Evolutionary conservation across 257 asterid species (phyloP).

Genomic region (Penstemon eatonii): DNA sequence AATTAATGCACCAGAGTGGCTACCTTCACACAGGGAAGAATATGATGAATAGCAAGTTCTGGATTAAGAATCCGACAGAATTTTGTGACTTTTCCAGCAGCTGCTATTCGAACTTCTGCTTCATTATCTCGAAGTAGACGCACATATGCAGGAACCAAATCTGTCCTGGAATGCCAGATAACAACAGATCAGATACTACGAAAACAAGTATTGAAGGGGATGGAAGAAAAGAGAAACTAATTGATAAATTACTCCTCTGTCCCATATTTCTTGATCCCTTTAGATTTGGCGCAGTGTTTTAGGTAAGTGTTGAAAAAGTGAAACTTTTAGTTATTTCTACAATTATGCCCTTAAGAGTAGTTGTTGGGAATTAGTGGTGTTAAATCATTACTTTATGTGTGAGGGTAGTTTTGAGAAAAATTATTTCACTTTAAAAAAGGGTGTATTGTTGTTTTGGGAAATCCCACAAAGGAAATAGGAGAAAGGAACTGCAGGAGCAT

Average conservation of each 20-base stretch:
- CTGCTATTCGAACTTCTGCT: conserved; percentile 91
- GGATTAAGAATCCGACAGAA: conserved; percentile 80
- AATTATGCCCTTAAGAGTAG: too few species aligned
- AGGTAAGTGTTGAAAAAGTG: too few species aligned
- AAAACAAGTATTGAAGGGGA: conserved; percentile 11
- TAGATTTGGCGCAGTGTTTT: too few species aligned
- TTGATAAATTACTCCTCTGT: not conserved
- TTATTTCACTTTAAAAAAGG: too few species aligned
- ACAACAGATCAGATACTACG: not conserved
- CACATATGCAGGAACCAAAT: conserved; percentile 89
- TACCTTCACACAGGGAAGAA: conserved; percentile 93
- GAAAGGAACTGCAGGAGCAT: too few species aligned
- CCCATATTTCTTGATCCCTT: too few species aligned
- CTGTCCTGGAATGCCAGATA: conserved; percentile 48
- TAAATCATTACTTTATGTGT: too few species aligned
- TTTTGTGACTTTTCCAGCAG: conserved; percentile 91
- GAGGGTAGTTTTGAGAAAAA: too few species aligned
- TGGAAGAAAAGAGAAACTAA: not conserved
- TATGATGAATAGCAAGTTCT: conserved; percentile 72
- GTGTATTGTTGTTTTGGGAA: too few species aligned
- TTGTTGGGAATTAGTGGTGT: too few species aligned
- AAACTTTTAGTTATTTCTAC: too few species aligned
- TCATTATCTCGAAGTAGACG: conserved; percentile 89
- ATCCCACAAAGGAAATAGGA: too few species aligned
- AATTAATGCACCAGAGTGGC: not conserved